A percentile compares a stretch with the other conserved stretches of the same genome.
These are phyloP conservation scores for Dothideomycetes sp. DNA, from an alignment of 2,329 filamentous ascomycete genomes.

Conservation along the genomic window DNA sequence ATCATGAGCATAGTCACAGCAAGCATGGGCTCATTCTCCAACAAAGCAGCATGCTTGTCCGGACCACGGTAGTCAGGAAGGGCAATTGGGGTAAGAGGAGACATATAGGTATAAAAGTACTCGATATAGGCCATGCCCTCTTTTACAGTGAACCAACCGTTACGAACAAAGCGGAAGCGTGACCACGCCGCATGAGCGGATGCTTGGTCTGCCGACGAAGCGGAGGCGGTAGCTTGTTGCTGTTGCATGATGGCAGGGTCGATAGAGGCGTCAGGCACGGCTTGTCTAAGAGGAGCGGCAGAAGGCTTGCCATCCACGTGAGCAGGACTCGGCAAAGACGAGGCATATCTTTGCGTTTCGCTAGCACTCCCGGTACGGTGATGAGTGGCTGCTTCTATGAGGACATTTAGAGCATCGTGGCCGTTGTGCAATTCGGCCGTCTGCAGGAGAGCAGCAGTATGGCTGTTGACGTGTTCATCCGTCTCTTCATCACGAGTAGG, in stretches of 20 bases:
- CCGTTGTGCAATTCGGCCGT: slow-evolving; percentile 72
- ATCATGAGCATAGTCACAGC: slow-evolving; percentile 87
- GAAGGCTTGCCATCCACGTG: slow-evolving; percentile 1
- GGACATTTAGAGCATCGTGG: slow-evolving; percentile 82
- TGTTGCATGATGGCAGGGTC: slow-evolving; percentile 18
- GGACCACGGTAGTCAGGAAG: slow-evolving; percentile 81
- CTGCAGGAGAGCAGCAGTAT: slow-evolving; percentile 51
- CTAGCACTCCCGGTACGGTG: slow-evolving; percentile 37
- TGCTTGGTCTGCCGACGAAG: slow-evolving; percentile 24
- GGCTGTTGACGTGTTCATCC: slow-evolving; percentile 50
- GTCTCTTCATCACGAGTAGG: slow-evolving; percentile 36
- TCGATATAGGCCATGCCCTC: slow-evolving; percentile 91
- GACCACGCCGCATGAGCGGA: slow-evolving; percentile 76
- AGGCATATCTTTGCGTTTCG: slow-evolving; percentile 1
- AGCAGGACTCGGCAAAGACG: slow-evolving; percentile 5
- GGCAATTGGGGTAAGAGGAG: slow-evolving; percentile 86
- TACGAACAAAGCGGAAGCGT: slow-evolving; percentile 85
- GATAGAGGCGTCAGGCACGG: slow-evolving; percentile 14
- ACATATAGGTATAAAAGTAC: slow-evolving; percentile 90
- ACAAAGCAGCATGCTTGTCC: slow-evolving; percentile 66
- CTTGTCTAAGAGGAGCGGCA: slow-evolving; percentile 1
- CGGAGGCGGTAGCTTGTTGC: not conserved
- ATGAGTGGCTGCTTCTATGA: slow-evolving; percentile 69
- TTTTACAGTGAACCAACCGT: slow-evolving; percentile 89
- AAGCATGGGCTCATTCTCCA: slow-evolving; percentile 87